Evolutionary conservation across 1,284 basidiomycete species (phyloP).

Genomic region (Tilletia indica): DNA sequence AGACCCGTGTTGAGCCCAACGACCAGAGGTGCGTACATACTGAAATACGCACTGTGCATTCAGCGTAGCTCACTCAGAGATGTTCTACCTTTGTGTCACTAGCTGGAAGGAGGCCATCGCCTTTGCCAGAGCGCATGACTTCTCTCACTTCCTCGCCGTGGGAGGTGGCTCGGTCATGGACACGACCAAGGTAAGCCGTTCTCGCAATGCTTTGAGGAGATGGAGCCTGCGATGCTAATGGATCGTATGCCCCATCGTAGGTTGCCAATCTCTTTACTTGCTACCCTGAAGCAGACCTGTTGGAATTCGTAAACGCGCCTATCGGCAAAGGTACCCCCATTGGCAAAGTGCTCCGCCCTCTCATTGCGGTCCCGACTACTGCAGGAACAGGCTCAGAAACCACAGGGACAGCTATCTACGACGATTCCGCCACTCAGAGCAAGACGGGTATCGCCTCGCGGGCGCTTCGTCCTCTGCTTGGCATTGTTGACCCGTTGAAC

Average conservation of each 20-base stretch:
- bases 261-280: conserved; percentile 72
- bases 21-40: conserved; percentile 63
- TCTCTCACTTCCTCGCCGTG: conserved; percentile 74
- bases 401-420: conserved; percentile 94
- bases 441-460: conserved; percentile 95
- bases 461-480: conserved; percentile 82
- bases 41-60: too few species aligned
- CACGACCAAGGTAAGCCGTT: conserved; percentile 71
- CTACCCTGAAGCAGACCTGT: conserved; percentile 82
- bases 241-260: neutral
- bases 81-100: too few species aligned
- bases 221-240: too few species aligned
- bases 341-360: conserved; percentile 70
- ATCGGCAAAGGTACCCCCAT: conserved; percentile 89
- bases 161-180: conserved; percentile 95
- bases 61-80: too few species aligned
- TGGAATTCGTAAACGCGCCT: conserved; percentile 93
- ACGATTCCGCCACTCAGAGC: conserved; percentile 70
- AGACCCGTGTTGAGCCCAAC: conserved; percentile 84
- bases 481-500: conserved; percentile 80
- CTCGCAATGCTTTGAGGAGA: neutral
- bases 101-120: conserved; percentile 74
- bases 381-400: conserved; percentile 86
- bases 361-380: conserved; percentile 92
- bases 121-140: conserved; percentile 80